Percentiles rank a stretch among this genome's conserved stretches.
phyloP scores from a whole-genome alignment of 495 filamentous ascomycete genomes.

The Xylaria telfairii region DNA sequence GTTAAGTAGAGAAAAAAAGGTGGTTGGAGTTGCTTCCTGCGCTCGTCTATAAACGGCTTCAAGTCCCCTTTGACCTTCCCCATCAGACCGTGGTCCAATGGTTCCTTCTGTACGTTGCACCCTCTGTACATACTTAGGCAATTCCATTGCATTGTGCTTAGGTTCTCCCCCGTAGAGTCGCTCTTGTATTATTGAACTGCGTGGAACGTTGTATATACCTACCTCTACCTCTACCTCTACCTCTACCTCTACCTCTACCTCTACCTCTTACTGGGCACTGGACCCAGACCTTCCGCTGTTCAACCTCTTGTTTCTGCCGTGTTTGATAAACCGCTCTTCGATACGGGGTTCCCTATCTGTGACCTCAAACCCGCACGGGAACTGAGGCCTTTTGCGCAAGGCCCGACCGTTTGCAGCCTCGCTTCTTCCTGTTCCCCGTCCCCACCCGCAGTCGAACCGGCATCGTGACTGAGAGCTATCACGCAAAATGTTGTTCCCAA shows the following conservation, averaged over 20 bases:
- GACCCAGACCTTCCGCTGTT: neutral
- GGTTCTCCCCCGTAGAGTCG: neutral
- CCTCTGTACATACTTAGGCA: slow-evolving; percentile 12
- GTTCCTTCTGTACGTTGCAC: neutral
- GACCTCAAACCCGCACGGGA: neutral
- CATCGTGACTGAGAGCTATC: neutral
- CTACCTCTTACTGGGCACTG: too few relatives aligned
- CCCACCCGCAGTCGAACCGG: too few relatives aligned
- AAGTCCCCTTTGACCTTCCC: neutral
- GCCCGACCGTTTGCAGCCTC: neutral
- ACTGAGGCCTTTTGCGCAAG: neutral
- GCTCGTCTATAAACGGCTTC: neutral
- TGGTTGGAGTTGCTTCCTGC: slow-evolving; percentile 5
- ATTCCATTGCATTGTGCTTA: neutral
- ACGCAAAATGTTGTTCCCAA: slow-evolving; percentile 31
- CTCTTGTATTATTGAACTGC: neutral
- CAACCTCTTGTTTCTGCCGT: neutral
- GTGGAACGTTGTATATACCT: slow-evolving; percentile 3
- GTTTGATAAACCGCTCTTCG: neutral
- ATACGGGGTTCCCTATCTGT: neutral
- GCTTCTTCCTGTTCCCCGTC: neutral
- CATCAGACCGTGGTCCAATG: neutral
- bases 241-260: too few relatives aligned
- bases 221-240: too few relatives aligned
- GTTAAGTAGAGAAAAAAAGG: slow-evolving; percentile 1